phyloP scores from a whole-genome alignment of 148 eudicot species.

The Polygonum aviculare region DNA sequence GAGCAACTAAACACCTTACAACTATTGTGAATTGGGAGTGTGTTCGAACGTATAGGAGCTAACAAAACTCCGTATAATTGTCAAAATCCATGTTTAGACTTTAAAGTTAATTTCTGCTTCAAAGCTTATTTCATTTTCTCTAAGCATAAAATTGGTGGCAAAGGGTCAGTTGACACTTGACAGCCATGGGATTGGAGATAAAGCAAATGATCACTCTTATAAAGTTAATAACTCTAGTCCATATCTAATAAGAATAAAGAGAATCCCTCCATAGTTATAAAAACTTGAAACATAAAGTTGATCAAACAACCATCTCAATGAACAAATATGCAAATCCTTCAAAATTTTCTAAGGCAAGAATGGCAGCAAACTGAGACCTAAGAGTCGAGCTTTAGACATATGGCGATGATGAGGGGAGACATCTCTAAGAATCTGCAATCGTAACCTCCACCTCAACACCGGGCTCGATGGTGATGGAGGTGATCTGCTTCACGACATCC shows the following conservation, averaged over 20 bases:
- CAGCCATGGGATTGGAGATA: no score
- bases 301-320: background rate
- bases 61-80: no score
- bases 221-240: background rate
- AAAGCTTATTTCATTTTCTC: no score
- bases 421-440: background rate
- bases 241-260: background rate
- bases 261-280: background rate
- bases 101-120: no score
- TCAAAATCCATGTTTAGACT: no score
- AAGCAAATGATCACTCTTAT: background rate
- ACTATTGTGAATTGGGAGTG: no score
- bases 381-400: background rate
- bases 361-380: background rate
- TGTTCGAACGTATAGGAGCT: no score
- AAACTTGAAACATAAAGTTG: background rate
- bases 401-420: background rate
- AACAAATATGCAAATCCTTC: background rate
- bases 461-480: background rate
- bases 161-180: no score
- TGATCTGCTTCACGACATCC: constrained; percentile 35
- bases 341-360: background rate
- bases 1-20: no score
- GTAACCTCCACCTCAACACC: background rate
- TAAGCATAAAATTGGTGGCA: no score